phyloP scores from a whole-genome alignment of 1,139 yeast species.

The Yamadazyma membranifaciens region DNA sequence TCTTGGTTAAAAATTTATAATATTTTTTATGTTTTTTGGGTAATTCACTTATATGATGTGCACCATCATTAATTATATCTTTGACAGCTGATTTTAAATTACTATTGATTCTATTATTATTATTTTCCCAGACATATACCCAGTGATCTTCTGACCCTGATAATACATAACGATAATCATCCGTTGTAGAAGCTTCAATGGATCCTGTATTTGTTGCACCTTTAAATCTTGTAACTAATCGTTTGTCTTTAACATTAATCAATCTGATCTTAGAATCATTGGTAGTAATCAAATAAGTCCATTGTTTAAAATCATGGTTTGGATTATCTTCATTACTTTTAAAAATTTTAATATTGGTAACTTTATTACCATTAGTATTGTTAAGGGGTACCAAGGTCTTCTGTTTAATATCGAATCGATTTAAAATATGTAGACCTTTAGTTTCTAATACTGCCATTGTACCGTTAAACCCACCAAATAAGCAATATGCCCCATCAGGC shows the following conservation, averaged over 20 bases:
- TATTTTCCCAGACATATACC: constrained; percentile 68
- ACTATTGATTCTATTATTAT: constrained; percentile 40
- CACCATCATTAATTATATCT: constrained; percentile 37
- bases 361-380: constrained; percentile 35
- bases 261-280: constrained; percentile 80
- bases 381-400: constrained; percentile 24
- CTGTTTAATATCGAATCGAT: constrained; percentile 52
- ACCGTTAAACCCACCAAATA: constrained; percentile 85
- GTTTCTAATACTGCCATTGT: constrained; percentile 62
- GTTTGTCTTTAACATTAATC: constrained; percentile 54
- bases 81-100: constrained; percentile 32
- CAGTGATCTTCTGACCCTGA: constrained; percentile 70
- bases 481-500: constrained; percentile 63
- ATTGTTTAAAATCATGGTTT: constrained; percentile 18
- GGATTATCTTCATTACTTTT: constrained; percentile 17
- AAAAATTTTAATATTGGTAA: constrained; percentile 41
- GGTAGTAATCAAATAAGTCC: constrained; percentile 58
- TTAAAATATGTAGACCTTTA: constrained; percentile 55
- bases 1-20: constrained; percentile 27
- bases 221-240: constrained; percentile 64
- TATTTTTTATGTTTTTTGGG: constrained; percentile 32
- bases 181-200: constrained; percentile 64
- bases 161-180: constrained; percentile 50
- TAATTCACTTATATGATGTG: constrained; percentile 31
- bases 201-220: constrained; percentile 74